phyloP scores from a whole-genome alignment of 306 rosid genomes.

The Begonia peltatifolia region DNA sequence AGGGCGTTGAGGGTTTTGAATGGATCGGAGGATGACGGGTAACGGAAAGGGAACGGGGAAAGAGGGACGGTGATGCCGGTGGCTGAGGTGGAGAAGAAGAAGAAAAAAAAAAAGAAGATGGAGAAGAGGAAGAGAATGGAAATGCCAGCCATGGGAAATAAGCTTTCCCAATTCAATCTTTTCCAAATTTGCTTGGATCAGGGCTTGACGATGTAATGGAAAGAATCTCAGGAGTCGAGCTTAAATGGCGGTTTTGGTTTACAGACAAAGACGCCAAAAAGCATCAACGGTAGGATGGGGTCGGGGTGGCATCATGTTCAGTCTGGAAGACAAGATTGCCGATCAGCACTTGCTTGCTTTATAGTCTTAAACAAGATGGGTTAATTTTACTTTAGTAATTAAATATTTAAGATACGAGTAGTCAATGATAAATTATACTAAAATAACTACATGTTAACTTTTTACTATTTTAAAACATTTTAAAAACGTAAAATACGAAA shows the following conservation, averaged over 20 bases:
- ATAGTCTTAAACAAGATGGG: no score
- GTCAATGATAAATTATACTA: no score
- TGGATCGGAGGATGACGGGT: conserved; percentile 28
- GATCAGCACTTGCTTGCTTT: not conserved
- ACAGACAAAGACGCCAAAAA: not conserved
- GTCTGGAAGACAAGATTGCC: not conserved
- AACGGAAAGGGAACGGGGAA: conserved; percentile 15
- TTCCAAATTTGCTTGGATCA: no score
- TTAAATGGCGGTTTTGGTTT: no score
- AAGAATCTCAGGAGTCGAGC: no score
- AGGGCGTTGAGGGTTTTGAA: conserved; percentile 21
- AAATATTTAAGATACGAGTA: no score
- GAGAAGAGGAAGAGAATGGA: conserved; percentile 6
- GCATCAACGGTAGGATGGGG: not conserved
- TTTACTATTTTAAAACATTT: no score
- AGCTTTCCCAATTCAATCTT: no score
- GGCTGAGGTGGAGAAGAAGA: conserved; percentile 6
- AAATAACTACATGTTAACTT: no score
- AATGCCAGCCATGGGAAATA: not conserved
- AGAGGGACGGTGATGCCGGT: conserved; percentile 31
- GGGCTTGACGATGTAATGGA: no score
- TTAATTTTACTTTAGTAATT: no score
- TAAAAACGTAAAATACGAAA: no score
- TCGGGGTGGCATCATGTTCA: not conserved
- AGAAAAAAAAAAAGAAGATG: not conserved